These are phyloP conservation scores for Tausonia pullulans DNA, from an alignment of 1,284 basidiomycete genomes.

Conservation along the genomic window DNA sequence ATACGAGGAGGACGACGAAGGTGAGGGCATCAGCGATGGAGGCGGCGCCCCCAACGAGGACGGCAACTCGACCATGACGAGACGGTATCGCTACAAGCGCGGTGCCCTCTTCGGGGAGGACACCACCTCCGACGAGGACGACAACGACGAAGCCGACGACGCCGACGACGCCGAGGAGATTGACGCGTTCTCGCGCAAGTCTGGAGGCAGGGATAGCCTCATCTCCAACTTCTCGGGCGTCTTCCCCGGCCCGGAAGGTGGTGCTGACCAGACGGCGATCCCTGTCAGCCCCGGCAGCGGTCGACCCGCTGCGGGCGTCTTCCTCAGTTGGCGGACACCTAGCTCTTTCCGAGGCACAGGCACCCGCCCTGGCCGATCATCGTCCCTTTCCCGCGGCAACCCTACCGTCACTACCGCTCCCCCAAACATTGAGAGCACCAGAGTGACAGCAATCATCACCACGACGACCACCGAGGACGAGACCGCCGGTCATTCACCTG, in stretches of 20 bases:
- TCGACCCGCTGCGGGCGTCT: too few species aligned
- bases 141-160: neutral
- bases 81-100: slow-evolving; percentile 9
- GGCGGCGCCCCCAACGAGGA: neutral
- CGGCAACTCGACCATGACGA: neutral
- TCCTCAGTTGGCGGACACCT: too few species aligned
- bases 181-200: neutral
- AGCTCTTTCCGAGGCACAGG: too few species aligned
- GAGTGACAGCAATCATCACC: too few species aligned
- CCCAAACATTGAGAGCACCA: too few species aligned
- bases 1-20: slow-evolving; percentile 7
- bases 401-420: too few species aligned
- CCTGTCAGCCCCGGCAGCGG: too few species aligned
- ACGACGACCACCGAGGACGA: too few species aligned
- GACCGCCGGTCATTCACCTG: too few species aligned
- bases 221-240: slow-evolving; percentile 1
- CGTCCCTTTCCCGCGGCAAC: neutral
- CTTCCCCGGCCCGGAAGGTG: neutral
- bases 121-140: slow-evolving; percentile 3
- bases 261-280: neutral
- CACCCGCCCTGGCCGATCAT: too few species aligned
- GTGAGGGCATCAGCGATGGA: neutral
- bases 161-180: neutral
- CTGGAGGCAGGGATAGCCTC: neutral
- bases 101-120: neutral